Evolutionary conservation across 495 filamentous ascomycete genomes (phyloP).

Genomic region (Daldinia bambusicola): DNA sequence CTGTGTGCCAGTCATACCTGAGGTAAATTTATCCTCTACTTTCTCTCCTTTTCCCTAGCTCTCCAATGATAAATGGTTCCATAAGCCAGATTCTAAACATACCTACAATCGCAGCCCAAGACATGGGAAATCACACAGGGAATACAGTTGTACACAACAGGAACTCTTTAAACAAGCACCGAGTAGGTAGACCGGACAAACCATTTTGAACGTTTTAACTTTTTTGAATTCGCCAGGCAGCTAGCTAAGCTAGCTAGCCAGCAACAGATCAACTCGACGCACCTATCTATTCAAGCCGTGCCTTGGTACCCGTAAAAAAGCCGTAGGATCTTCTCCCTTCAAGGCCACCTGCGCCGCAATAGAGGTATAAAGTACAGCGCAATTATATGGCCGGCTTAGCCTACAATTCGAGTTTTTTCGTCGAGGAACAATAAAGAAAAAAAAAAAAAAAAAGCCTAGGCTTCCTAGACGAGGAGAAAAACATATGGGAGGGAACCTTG

Average conservation of each 20-base stretch:
- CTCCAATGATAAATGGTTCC: too few relatives aligned
- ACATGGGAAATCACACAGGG: too few relatives aligned
- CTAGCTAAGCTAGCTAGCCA: not conserved
- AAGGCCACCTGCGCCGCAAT: conserved; percentile 4
- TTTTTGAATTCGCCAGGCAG: conserved; percentile 29
- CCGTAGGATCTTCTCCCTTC: conserved; percentile 6
- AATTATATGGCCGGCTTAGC: not conserved
- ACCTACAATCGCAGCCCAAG: too few relatives aligned
- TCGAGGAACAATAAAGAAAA: not conserved
- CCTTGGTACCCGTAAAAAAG: not conserved
- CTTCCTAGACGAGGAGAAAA: not conserved
- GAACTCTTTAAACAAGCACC: not conserved
- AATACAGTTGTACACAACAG: not conserved
- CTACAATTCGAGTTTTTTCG: not conserved
- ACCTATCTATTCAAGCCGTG: conserved; percentile 38
- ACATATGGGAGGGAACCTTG: not conserved
- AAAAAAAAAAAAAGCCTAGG: not conserved
- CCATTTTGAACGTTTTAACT: conserved; percentile 36
- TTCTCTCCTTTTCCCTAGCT: too few relatives aligned
- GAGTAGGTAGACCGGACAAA: not conserved
- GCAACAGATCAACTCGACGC: conserved; percentile 25
- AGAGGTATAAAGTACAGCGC: not conserved
- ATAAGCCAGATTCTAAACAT: too few relatives aligned
- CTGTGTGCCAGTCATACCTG: too few relatives aligned
- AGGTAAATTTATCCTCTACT: too few relatives aligned